Percentiles rank a stretch among this genome's conserved stretches.
Conservation (phyloP, 306 rosid species). For the Sicyos baderoa region DNA sequence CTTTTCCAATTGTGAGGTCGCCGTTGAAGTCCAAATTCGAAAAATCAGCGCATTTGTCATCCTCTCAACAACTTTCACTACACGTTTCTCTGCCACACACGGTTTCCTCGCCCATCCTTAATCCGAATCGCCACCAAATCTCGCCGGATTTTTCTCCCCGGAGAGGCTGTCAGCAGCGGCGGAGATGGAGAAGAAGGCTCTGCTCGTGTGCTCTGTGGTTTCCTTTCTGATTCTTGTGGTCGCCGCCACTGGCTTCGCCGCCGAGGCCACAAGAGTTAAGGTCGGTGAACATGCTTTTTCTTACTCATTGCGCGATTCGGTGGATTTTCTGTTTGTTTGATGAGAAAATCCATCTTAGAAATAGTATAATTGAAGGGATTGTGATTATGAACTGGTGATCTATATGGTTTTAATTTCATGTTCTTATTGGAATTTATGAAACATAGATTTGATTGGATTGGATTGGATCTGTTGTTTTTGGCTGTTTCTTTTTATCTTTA, state of each 20-base stretch:
- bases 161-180: not conserved
- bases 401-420: not conserved
- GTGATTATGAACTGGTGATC: not conserved
- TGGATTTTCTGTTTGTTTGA: constrained; percentile 10
- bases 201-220: not conserved
- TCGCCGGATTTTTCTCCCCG: not conserved
- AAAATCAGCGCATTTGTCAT: not conserved
- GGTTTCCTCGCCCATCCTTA: not conserved
- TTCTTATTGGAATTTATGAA: not conserved
- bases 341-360: not conserved
- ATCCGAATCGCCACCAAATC: not conserved
- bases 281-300: not conserved
- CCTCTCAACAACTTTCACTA: not conserved
- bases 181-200: constrained; percentile 20
- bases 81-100: not conserved
- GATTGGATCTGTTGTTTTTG: not conserved
- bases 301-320: not conserved
- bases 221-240: not conserved
- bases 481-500: constrained; percentile 2
- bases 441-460: not conserved
- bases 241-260: constrained; percentile 20
- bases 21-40: not conserved
- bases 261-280: constrained; percentile 14
- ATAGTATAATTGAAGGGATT: not conserved
- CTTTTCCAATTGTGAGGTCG: no score